phyloP scores from a whole-genome alignment of 2,329 filamentous ascomycete genomes.

The Botryosphaeria dothidea region DNA sequence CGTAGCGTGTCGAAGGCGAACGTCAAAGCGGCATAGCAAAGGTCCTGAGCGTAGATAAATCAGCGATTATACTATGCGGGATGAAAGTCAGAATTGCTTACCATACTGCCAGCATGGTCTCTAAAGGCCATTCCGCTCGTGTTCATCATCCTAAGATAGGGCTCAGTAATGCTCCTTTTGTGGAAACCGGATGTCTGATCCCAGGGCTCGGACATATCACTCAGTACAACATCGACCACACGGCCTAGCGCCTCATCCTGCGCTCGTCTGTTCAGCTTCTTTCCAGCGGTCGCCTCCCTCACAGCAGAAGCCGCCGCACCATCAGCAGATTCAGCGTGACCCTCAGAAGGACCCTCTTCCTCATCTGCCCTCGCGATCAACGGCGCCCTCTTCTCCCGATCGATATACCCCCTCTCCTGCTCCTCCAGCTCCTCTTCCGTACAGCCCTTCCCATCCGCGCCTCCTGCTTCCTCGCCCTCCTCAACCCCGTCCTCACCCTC shows the following conservation, averaged over 20 bases:
- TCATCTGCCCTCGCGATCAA: constrained; percentile 26
- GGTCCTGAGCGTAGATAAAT: constrained; percentile 61
- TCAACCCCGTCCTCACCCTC: constrained; percentile 38
- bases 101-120: constrained; percentile 94
- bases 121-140: constrained; percentile 84
- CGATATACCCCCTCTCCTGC: constrained; percentile 62
- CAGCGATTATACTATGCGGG: background rate
- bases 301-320: constrained; percentile 17
- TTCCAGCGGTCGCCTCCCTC: background rate
- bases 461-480: constrained; percentile 46
- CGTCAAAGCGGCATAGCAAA: constrained; percentile 79
- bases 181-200: constrained; percentile 74
- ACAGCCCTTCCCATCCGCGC: constrained; percentile 35
- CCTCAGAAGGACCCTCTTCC: constrained; percentile 21
- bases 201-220: constrained; percentile 99
- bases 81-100: constrained; percentile 49
- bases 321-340: background rate
- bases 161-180: constrained; percentile 91
- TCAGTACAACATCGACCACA: constrained; percentile 87
- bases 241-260: constrained; percentile 49
- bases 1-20: constrained; percentile 86
- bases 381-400: constrained; percentile 58
- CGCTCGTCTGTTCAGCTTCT: constrained; percentile 33
- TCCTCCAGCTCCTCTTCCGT: constrained; percentile 24
- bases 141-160: constrained; percentile 98